Evolutionary conservation across 805 yeast species (phyloP), one percentile per base, ranked within the genome.

Genomic region (Cephaloascus albidus): DNA sequence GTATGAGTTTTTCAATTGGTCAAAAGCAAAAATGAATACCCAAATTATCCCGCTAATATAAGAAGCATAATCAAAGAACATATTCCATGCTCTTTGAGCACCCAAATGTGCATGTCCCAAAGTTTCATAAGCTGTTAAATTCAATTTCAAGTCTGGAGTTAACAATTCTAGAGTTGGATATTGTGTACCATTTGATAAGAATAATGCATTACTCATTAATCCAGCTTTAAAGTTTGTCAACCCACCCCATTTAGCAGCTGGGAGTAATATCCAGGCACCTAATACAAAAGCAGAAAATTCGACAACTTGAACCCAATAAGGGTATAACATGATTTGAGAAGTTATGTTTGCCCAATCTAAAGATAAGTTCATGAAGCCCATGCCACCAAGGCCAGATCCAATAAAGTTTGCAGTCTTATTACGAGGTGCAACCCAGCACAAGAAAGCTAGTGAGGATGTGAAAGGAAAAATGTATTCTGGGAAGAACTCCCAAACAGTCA

Each of bases 331-430:
- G 34, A 72, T 72, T 4, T 57, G 49, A 0, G 75, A 69, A 1
- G 77, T 68, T 38, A 72, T 69, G 45, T 72, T 72, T 39, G 75
- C 68, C 77, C 78, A 72, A 43, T 72, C 77, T 26, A 72, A 54
- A 1, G 76, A 57, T 18, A 72, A 52, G 43, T 72, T 72, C 40
- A 72, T 49, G 27, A 72, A 50, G 4, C 77, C 77, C 61, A 70
- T 61, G 1, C 77, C 77, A 2, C 76, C 77, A 37, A 72, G 47
- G 0, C 77, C 77, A n/a, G 73, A 65, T 3, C 77, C 77, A 8
- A 71, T 46, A 42, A 72, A 72, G 40, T 70, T 70, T 10, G 64
- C 44, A 1, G 54, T 54, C 8, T 49, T 45, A 45, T 61, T 72
- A 23, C 54, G 39, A 0, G 78, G 77, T 0, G 74, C 72, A 37